Evolutionary conservation across 2,329 filamentous ascomycete genomes (phyloP).

Genomic region (Graphilbum sp.): DNA sequence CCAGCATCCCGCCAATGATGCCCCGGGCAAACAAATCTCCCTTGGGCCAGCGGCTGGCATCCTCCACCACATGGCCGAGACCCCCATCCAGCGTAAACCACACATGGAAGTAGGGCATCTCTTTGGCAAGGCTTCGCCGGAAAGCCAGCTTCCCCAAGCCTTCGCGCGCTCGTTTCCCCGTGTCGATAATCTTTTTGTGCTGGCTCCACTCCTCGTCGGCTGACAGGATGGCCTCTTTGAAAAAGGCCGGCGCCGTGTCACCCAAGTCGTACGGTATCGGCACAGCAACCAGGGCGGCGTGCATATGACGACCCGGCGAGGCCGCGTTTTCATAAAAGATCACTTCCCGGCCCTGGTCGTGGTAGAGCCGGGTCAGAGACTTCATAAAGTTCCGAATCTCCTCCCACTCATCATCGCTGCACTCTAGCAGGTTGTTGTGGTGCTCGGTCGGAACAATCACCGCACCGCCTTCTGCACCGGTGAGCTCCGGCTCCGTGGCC

Average conservation of each 20-base stretch:
- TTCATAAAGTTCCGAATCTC: constrained; percentile 99
- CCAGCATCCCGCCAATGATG: constrained; percentile 82
- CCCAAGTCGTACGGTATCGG: constrained; percentile 86
- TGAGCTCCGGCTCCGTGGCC: constrained; percentile 76
- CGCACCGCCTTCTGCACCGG: constrained; percentile 52
- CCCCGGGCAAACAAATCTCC: constrained; percentile 90
- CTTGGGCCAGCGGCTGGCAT: constrained; percentile 67
- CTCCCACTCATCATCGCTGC: constrained; percentile 98
- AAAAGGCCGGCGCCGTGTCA: constrained; percentile 84
- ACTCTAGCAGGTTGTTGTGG: constrained; percentile 80
- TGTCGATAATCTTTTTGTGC: constrained; percentile 90
- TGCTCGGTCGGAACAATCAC: constrained; percentile 84
- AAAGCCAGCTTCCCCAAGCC: constrained; percentile 72
- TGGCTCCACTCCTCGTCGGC: constrained; percentile 90
- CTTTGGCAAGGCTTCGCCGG: constrained; percentile 66
- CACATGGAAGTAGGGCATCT: constrained; percentile 97
- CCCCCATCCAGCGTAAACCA: constrained; percentile 93
- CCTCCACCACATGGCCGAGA: constrained; percentile 82
- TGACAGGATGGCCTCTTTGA: constrained; percentile 80
- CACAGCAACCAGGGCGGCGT: constrained; percentile 73
- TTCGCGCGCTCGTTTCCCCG: constrained; percentile 43
- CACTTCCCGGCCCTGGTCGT: constrained; percentile 80
- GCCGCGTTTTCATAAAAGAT: constrained; percentile 98
- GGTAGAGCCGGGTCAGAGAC: constrained; percentile 81
- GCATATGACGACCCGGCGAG: constrained; percentile 56